A percentile compares a stretch with the other conserved stretches of the same genome.
These are phyloP conservation scores for Akanthomyces uredinophilus DNA, from an alignment of 2,329 filamentous ascomycete species.

Conservation along the genomic window DNA sequence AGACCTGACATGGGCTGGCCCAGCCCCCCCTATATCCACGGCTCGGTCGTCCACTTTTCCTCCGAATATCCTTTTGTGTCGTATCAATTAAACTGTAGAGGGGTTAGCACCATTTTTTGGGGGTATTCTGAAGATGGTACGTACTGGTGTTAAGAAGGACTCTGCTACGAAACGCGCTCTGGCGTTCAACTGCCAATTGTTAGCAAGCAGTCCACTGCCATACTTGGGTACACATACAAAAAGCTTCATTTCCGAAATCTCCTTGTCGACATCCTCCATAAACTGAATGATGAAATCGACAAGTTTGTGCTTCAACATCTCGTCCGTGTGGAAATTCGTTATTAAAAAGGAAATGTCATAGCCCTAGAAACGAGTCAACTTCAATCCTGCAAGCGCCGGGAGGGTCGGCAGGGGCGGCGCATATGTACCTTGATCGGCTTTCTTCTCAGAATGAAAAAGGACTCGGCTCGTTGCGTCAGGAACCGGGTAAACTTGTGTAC, in stretches of 20 bases:
- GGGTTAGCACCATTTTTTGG: background rate
- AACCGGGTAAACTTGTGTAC: slow-evolving; percentile 99
- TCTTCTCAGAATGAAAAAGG: slow-evolving; percentile 91
- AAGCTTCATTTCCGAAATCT: slow-evolving; percentile 99
- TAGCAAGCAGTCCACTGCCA: slow-evolving; percentile 18
- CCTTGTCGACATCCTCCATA: slow-evolving; percentile 99
- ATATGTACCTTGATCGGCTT: slow-evolving; percentile 81
- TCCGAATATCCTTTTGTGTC: background rate
- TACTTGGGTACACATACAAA: slow-evolving; percentile 62
- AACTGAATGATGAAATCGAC: slow-evolving; percentile 99
- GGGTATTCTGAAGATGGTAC: slow-evolving; percentile 19
- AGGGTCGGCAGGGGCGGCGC: background rate
- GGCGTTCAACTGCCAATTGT: slow-evolving; percentile 71
- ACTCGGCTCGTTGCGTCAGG: slow-evolving; percentile 90
- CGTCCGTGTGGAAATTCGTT: slow-evolving; percentile 97
- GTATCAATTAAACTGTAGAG: slow-evolving; percentile 7
- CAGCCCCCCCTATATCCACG: background rate
- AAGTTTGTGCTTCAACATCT: slow-evolving; percentile 98
- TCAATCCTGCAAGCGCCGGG: slow-evolving; percentile 14
- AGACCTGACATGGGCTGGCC: background rate
- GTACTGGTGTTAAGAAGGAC: slow-evolving; percentile 91
- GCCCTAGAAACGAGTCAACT: slow-evolving; percentile 51
- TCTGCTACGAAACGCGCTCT: slow-evolving; percentile 96
- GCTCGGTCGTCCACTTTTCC: background rate
- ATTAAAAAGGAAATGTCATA: slow-evolving; percentile 99